A percentile compares a stretch with the other conserved stretches of the same genome.
phyloP scores from a whole-genome alignment of 2,329 filamentous ascomycete genomes.

The Bipolaris zeicola region DNA sequence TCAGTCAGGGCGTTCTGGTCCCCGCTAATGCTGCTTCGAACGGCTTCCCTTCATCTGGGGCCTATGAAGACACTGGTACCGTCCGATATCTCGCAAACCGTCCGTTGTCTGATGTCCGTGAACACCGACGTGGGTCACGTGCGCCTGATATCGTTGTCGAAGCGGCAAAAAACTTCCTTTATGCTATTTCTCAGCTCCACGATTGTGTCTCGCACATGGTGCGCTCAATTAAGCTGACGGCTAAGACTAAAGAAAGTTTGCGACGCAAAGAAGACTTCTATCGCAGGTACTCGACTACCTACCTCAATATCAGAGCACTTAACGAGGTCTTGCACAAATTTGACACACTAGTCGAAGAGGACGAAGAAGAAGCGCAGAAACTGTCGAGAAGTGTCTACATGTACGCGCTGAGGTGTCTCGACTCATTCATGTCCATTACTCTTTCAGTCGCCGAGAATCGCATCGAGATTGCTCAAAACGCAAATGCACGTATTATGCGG shows the following conservation, averaged over 20 bases:
- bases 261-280: slow-evolving; percentile 53
- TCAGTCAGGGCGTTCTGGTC: slow-evolving; percentile 62
- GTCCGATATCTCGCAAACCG: slow-evolving; percentile 50
- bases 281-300: slow-evolving; percentile 62
- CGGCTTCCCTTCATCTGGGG: slow-evolving; percentile 39
- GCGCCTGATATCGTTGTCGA: slow-evolving; percentile 59
- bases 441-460: slow-evolving; percentile 47
- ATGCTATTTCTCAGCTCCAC: slow-evolving; percentile 59
- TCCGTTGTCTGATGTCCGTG: slow-evolving; percentile 62
- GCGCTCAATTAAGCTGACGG: slow-evolving; percentile 43
- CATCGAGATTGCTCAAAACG: slow-evolving; percentile 58
- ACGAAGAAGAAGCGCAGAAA: slow-evolving; percentile 54
- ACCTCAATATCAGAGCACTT: slow-evolving; percentile 61
- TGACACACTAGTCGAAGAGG: slow-evolving; percentile 56
- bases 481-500: slow-evolving; percentile 63
- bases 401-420: slow-evolving; percentile 43
- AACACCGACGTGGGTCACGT: slow-evolving; percentile 57
- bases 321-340: slow-evolving; percentile 60
- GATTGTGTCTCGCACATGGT: slow-evolving; percentile 46
- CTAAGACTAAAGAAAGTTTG: slow-evolving; percentile 52
- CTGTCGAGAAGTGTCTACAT: slow-evolving; percentile 44
- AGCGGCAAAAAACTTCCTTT: slow-evolving; percentile 61
- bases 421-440: slow-evolving; percentile 45
- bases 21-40: slow-evolving; percentile 32
- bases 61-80: slow-evolving; percentile 43